Conservation (phyloP, 192 early-diverging fungal genomes). For the Phycomyces nitens region DNA sequence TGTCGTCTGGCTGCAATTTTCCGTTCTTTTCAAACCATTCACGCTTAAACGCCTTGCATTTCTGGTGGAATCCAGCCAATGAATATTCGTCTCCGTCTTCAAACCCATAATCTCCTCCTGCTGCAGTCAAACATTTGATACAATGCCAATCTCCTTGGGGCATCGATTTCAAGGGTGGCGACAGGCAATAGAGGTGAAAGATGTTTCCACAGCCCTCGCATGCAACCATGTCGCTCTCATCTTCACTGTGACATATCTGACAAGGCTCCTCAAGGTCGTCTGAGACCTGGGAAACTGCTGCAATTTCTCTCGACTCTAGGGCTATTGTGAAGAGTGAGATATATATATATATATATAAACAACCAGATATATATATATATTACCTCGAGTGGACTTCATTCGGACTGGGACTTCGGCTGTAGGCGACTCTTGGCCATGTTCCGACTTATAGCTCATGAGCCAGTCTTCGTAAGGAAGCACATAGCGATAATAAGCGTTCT, state of each 20-base stretch:
- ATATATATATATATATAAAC: too few relatives aligned
- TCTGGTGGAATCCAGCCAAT: slow-evolving; percentile 73
- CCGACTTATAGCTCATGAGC: slow-evolving; percentile 44
- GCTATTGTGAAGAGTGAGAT: too few relatives aligned
- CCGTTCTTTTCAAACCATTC: slow-evolving; percentile 61
- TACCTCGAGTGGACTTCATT: neutral
- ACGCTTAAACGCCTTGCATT: slow-evolving; percentile 80
- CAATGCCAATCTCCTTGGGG: slow-evolving; percentile 86
- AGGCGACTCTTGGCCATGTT: neutral
- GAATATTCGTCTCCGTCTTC: slow-evolving; percentile 82
- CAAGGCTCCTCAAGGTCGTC: slow-evolving; percentile 33
- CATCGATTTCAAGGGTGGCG: slow-evolving; percentile 55
- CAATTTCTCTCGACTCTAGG: neutral
- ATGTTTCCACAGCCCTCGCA: slow-evolving; percentile 87
- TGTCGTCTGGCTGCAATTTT: slow-evolving; percentile 24
- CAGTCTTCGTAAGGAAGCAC: slow-evolving; percentile 71
- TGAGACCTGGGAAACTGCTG: too few relatives aligned
- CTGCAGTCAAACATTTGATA: slow-evolving; percentile 68
- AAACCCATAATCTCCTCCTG: slow-evolving; percentile 90
- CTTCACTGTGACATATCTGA: slow-evolving; percentile 41
- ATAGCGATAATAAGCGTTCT: slow-evolving; percentile 61
- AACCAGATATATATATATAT: too few relatives aligned
- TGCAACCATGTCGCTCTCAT: slow-evolving; percentile 66
- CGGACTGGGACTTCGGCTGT: too few relatives aligned
- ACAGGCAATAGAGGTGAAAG: slow-evolving; percentile 80